Percentiles rank a stretch among this genome's conserved stretches.
Evolutionary conservation across 2,329 filamentous ascomycete species (phyloP).

Genomic region (Cladophialophora psammophila): DNA sequence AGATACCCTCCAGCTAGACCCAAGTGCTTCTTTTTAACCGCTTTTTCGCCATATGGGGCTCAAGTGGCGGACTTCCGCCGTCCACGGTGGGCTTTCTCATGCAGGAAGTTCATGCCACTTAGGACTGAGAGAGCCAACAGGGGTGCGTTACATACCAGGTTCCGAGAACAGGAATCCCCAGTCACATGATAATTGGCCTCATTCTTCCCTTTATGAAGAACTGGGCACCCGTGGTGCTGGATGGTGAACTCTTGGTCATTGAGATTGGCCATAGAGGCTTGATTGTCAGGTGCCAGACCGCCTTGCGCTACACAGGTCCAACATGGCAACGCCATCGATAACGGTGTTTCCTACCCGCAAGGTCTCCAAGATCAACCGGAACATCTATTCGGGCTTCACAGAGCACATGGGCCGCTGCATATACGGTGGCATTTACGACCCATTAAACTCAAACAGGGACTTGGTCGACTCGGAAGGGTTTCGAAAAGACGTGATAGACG

Average conservation of each 20-base stretch:
- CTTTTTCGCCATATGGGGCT: background rate
- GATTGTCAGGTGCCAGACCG: background rate
- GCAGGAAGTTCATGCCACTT: background rate
- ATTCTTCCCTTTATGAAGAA: background rate
- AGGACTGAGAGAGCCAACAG: background rate
- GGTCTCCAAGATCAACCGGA: conserved; percentile 77
- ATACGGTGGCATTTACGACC: conserved; percentile 85
- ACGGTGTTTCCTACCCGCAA: conserved; percentile 68
- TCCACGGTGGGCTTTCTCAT: background rate
- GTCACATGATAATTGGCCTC: background rate
- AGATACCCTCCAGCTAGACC: background rate
- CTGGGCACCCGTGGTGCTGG: background rate
- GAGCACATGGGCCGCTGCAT: conserved; percentile 94
- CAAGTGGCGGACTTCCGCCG: background rate
- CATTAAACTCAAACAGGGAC: conserved; percentile 61
- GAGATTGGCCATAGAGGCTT: background rate
- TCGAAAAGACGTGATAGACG: conserved; percentile 77
- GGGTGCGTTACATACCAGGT: background rate
- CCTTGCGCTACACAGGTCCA: conserved; percentile 40
- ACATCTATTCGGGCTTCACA: conserved; percentile 84
- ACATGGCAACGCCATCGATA: conserved; percentile 69
- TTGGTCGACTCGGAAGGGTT: conserved; percentile 79
- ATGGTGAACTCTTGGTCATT: background rate
- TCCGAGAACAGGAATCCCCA: background rate
- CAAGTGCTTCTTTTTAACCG: background rate